A percentile compares a stretch with the other conserved stretches of the same genome.
Evolutionary conservation across 2,329 filamentous ascomycete genomes (phyloP).

Genomic region (Fusarium brevicatenulatum): DNA sequence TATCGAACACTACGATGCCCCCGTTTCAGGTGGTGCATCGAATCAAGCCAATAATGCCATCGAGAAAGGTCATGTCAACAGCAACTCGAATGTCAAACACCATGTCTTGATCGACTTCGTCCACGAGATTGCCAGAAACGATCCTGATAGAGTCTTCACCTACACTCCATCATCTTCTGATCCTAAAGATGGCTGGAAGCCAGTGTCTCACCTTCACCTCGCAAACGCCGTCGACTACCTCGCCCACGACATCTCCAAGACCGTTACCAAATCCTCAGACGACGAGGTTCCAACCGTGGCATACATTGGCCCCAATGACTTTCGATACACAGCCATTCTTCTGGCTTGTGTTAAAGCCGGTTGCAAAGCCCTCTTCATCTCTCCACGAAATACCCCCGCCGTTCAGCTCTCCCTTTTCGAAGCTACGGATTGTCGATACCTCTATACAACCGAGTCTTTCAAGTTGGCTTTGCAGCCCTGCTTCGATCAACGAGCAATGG

Average conservation of each 20-base stretch:
- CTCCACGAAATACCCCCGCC: neutral
- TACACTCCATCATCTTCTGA: neutral
- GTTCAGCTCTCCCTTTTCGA: slow-evolving; percentile 10
- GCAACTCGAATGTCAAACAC: neutral
- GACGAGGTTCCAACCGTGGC: neutral
- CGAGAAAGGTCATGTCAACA: neutral
- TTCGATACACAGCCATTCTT: neutral
- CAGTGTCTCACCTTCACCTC: neutral
- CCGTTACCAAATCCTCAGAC: neutral
- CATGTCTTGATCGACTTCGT: neutral
- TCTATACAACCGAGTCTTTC: neutral
- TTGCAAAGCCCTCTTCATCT: slow-evolving; percentile 5
- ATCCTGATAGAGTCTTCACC: neutral
- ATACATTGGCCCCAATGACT: neutral
- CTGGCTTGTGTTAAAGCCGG: neutral
- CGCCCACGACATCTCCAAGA: neutral
- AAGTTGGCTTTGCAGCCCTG: neutral
- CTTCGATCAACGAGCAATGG: neutral
- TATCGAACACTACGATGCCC: neutral
- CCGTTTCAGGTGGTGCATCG: neutral
- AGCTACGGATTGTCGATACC: neutral
- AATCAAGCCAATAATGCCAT: neutral
- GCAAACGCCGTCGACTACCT: neutral
- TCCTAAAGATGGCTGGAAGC: neutral
- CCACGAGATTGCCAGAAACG: neutral